Base-by-base conservation (phyloP, 768 basidiomycete species). In the Strobilomyces echinocephalus region DNA sequence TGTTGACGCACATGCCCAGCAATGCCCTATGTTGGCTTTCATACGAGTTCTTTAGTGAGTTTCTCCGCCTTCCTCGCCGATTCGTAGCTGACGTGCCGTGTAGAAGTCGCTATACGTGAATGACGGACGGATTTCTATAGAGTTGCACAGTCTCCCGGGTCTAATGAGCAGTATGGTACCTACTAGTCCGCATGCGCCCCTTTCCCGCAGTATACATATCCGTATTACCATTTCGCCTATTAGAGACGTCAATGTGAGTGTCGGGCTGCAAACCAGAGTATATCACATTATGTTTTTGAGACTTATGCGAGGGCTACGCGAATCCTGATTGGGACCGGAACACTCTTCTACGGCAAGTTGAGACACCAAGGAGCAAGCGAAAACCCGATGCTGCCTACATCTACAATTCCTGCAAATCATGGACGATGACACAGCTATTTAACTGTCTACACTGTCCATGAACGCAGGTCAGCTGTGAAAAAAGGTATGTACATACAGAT, bases 11-110 rank as follows among this genome's bases (percentile, higher is more conserved):
- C 63, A 91, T 97, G 85, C 97, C 97, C 7, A 94, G 91, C 67
- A 97, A 95, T 49, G 97, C 97, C 10, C 77, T 99, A 46, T 95
- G 91, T 72, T 99, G 95, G 97, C 75, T 95, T 68, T 95, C 93
- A 49, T 95, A 97, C 65, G 95, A 97, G 72, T 97, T 95, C 74
- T 97, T 97, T 81, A 97, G 94, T 95, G 69, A 74, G 94, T 85
- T 85, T 47, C 49, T 45, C 10, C 31, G 33, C 50, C 20, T 36
- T 52, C 50, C 16, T 26, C 26, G 28, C n/a, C 24, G 26, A 34
- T 33, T 31, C 46, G 39, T 11, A 30, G 10, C 56, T 63, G 53
- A 63, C 40, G 40, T 36, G 20, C 33, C 51, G 59, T 65, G 54
- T 72, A 86, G 84, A 86, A 71, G 82, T 77, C 55, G 81, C 82